Percentiles rank a stretch among this genome's conserved stretches.
These are phyloP conservation scores for Cutaneotrichosporon cavernicola DNA, from an alignment of 1,284 basidiomycete species.

Conservation along the genomic window DNA sequence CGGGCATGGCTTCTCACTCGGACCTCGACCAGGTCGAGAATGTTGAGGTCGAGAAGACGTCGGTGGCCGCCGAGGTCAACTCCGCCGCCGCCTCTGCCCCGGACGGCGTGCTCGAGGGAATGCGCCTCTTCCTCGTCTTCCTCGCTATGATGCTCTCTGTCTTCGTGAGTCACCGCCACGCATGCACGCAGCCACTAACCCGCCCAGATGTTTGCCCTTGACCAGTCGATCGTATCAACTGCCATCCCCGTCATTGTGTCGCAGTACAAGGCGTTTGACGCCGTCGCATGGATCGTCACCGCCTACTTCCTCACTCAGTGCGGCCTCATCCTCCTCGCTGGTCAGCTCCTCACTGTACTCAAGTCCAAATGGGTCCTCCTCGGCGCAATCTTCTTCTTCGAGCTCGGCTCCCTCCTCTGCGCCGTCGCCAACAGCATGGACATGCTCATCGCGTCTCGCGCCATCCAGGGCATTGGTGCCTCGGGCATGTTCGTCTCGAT, in stretches of 20 bases:
- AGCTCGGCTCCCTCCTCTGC: constrained; percentile 57
- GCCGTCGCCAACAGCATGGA: constrained; percentile 54
- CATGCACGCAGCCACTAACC: constrained; percentile 6
- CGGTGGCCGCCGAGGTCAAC: not conserved
- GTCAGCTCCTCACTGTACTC: constrained; percentile 53
- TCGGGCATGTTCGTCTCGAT: constrained; percentile 51
- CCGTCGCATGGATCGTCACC: constrained; percentile 55
- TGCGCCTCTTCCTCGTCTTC: constrained; percentile 39
- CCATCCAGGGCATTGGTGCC: constrained; percentile 51
- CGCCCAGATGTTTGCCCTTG: constrained; percentile 30
- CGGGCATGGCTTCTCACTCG: not conserved
- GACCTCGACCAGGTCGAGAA: not conserved
- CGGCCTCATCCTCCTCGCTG: constrained; percentile 52
- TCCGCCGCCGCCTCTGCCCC: not conserved
- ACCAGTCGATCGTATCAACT: constrained; percentile 52
- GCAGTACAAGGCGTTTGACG: constrained; percentile 54
- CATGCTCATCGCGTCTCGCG: constrained; percentile 58
- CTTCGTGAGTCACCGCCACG: constrained; percentile 38
- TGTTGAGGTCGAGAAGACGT: not conserved
- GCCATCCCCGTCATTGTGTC: constrained; percentile 55
- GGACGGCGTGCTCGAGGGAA: constrained; percentile 33
- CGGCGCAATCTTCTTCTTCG: constrained; percentile 55
- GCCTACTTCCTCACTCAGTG: constrained; percentile 56
- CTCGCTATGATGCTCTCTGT: constrained; percentile 44
- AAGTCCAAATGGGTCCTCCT: constrained; percentile 57